Evolutionary conservation across 1,284 basidiomycete species (phyloP).

Genomic region (Fomes fomentarius): DNA sequence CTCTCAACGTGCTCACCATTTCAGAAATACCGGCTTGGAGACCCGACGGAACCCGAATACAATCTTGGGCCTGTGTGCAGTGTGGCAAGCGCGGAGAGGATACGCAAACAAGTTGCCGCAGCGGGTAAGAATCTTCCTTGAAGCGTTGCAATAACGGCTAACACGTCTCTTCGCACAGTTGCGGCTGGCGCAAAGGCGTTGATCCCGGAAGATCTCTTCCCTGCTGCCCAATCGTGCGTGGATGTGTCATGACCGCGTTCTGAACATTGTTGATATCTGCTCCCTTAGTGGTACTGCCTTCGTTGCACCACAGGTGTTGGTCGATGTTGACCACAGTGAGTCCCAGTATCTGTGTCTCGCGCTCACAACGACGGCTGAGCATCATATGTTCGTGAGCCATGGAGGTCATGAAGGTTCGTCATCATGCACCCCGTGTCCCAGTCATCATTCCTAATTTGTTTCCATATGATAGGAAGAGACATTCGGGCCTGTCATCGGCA

Average conservation of each 20-base stretch:
- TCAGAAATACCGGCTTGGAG: slow-evolving; percentile 81
- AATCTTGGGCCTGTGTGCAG: slow-evolving; percentile 93
- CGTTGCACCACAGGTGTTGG: slow-evolving; percentile 87
- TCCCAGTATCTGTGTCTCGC: slow-evolving; percentile 25
- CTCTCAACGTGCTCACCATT: background rate
- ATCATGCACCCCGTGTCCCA: too few species aligned
- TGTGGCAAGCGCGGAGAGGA: slow-evolving; percentile 79
- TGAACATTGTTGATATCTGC: too few species aligned
- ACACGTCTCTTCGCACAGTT: slow-evolving; percentile 45
- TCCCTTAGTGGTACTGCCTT: slow-evolving; percentile 85
- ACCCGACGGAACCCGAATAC: slow-evolving; percentile 75
- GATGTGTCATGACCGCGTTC: background rate
- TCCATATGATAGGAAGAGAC: slow-evolving; percentile 69
- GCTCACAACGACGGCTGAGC: too few species aligned
- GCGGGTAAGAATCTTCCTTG: slow-evolving; percentile 54
- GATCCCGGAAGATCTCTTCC: slow-evolving; percentile 74
- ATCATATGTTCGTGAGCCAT: slow-evolving; percentile 60
- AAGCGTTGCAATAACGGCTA: background rate
- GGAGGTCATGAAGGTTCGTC: slow-evolving; percentile 84
- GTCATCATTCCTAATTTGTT: too few species aligned
- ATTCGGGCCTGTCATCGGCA: slow-evolving; percentile 90
- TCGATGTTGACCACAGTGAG: slow-evolving; percentile 86
- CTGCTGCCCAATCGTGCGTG: slow-evolving; percentile 65
- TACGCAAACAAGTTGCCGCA: slow-evolving; percentile 84
- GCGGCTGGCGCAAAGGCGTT: slow-evolving; percentile 77